A percentile compares a stretch with the other conserved stretches of the same genome.
Evolutionary conservation across 2,329 filamentous ascomycete genomes (phyloP).

Genomic region (Venturiaceae sp.): DNA sequence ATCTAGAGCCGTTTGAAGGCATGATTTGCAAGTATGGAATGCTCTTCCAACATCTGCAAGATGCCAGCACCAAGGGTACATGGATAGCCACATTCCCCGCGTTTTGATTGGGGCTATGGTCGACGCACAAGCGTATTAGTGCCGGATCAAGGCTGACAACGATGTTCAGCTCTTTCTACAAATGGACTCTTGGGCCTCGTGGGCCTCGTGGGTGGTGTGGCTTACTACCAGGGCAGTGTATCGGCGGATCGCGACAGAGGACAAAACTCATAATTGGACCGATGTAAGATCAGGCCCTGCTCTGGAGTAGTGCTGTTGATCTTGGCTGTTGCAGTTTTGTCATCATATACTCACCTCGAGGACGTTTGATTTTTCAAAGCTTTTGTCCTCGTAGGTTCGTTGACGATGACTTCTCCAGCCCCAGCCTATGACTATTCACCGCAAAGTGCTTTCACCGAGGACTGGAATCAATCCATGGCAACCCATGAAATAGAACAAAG

Average conservation of each 20-base stretch:
- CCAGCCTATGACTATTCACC: background rate
- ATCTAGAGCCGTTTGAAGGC: background rate
- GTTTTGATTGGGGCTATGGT: background rate
- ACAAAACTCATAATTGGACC: background rate
- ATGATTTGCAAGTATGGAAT: background rate
- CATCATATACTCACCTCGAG: background rate
- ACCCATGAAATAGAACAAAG: background rate
- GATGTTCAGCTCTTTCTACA: background rate
- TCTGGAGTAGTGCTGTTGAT: background rate
- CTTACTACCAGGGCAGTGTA: background rate
- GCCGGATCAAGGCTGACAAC: background rate
- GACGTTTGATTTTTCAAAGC: background rate
- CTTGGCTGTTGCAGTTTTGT: background rate
- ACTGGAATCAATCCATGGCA: background rate
- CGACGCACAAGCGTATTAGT: background rate
- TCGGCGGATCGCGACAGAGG: background rate
- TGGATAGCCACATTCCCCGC: background rate
- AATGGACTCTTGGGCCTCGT: background rate
- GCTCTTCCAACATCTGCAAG: background rate
- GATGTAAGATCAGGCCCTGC: background rate
- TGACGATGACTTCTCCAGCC: slow-evolving; percentile 2
- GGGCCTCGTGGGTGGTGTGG: background rate
- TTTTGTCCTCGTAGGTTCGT: background rate
- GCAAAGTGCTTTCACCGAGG: background rate
- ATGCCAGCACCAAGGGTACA: background rate